phyloP scores from a whole-genome alignment of 495 filamentous ascomycete species.

The Hyaloscypha finlandica region DNA sequence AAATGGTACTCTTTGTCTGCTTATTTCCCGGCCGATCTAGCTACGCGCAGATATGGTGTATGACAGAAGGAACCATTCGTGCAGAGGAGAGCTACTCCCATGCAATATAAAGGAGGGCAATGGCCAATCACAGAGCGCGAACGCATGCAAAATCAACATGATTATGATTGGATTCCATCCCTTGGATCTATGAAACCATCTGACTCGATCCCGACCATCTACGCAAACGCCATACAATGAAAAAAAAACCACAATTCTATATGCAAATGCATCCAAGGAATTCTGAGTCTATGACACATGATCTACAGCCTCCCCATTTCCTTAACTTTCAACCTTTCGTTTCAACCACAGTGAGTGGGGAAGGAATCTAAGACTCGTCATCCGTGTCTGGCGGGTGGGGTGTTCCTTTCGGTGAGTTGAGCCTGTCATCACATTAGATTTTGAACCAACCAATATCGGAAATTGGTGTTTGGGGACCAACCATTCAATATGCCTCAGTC shows the following conservation, averaged over 20 bases:
- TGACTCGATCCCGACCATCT: background rate
- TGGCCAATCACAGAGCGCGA: too few relatives aligned
- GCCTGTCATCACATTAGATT: constrained; percentile 35
- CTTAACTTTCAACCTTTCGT: too few relatives aligned
- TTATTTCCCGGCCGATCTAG: too few relatives aligned
- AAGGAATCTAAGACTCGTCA: constrained; percentile 57
- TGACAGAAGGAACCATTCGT: too few relatives aligned
- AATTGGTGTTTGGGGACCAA: constrained; percentile 46
- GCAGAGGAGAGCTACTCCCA: too few relatives aligned
- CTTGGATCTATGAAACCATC: background rate
- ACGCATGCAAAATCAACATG: background rate
- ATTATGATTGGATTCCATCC: background rate
- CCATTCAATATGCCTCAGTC: constrained; percentile 97
- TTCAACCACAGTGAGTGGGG: background rate
- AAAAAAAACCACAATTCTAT: background rate
- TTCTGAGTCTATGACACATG: background rate
- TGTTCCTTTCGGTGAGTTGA: constrained; percentile 66
- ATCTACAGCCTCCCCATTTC: background rate
- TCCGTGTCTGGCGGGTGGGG: constrained; percentile 78
- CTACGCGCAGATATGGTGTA: too few relatives aligned
- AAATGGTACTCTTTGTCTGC: too few relatives aligned
- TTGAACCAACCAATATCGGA: background rate
- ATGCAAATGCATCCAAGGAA: background rate
- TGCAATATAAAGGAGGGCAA: too few relatives aligned
- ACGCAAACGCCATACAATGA: background rate